Percentiles rank a stretch among this genome's conserved stretches.
Evolutionary conservation across 768 basidiomycete species (phyloP).

Genomic region (Podaxis sp.): DNA sequence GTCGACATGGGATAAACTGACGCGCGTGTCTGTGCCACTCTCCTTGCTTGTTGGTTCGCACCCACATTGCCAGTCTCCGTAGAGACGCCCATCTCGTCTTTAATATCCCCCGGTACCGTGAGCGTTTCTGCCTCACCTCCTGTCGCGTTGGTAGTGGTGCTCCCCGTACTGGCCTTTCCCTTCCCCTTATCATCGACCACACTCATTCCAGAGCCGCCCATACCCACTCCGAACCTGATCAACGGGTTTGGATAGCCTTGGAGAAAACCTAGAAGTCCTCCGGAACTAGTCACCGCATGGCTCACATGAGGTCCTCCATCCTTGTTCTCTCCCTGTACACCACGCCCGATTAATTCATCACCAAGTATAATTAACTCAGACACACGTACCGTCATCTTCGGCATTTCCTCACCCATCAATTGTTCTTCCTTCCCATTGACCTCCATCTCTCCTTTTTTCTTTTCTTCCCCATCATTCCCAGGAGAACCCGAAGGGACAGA

Average conservation of each 20-base stretch:
- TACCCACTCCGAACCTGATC: slow-evolving; percentile 41
- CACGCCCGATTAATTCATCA: slow-evolving; percentile 7
- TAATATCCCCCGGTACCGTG: slow-evolving; percentile 39
- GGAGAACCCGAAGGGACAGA: slow-evolving; percentile 12
- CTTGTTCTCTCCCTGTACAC: slow-evolving; percentile 9
- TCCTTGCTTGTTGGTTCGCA: slow-evolving; percentile 9
- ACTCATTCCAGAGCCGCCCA: slow-evolving; percentile 15
- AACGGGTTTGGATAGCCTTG: slow-evolving; percentile 61
- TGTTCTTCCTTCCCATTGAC: slow-evolving; percentile 15
- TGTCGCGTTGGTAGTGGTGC: slow-evolving; percentile 17
- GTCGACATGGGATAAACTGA: slow-evolving; percentile 46
- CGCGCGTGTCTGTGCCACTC: not conserved
- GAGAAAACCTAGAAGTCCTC: slow-evolving; percentile 59
- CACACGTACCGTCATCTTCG: slow-evolving; percentile 29
- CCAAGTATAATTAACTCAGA: slow-evolving; percentile 14
- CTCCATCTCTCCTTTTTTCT: slow-evolving; percentile 23
- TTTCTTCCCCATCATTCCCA: slow-evolving; percentile 18
- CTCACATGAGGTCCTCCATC: slow-evolving; percentile 18
- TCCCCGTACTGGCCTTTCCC: slow-evolving; percentile 15
- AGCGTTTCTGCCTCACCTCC: slow-evolving; percentile 20
- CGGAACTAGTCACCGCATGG: slow-evolving; percentile 21
- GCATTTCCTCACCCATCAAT: slow-evolving; percentile 26
- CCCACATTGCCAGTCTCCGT: slow-evolving; percentile 14
- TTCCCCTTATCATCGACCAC: not conserved
- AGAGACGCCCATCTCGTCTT: slow-evolving; percentile 26